phyloP scores from a whole-genome alignment of 106 monocot genomes.

The Cymbidium sinense region DNA sequence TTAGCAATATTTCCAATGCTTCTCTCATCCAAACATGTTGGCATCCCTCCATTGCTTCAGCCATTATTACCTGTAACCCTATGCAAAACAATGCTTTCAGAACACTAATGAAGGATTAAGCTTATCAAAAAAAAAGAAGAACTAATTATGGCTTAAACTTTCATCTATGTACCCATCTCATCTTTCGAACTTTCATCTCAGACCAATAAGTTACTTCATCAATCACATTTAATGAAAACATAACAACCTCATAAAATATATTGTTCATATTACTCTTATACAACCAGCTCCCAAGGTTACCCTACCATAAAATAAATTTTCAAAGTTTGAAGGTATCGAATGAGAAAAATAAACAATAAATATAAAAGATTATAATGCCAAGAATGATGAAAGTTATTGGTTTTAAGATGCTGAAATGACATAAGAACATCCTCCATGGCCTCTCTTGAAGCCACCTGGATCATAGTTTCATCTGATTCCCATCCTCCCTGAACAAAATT shows the following conservation, averaged over 20 bases:
- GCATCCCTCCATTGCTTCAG: slow-evolving; percentile 30
- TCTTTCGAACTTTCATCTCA: slow-evolving; percentile 32
- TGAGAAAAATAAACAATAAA: not conserved
- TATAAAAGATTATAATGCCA: not conserved
- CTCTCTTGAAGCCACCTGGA: slow-evolving; percentile 32
- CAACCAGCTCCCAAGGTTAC: slow-evolving; percentile 43
- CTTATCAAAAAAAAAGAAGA: no score
- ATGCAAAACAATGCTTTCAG: not conserved
- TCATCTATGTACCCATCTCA: slow-evolving; percentile 37
- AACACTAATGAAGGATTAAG: not conserved
- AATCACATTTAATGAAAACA: slow-evolving; percentile 52
- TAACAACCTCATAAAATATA: slow-evolving; percentile 33
- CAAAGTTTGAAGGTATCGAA: not conserved
- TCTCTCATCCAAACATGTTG: slow-evolving; percentile 38
- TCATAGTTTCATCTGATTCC: slow-evolving; percentile 39
- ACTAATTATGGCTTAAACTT: not conserved
- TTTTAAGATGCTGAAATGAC: no score
- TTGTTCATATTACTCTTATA: slow-evolving; percentile 45
- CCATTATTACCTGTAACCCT: slow-evolving; percentile 12
- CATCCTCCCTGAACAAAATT: slow-evolving; percentile 37
- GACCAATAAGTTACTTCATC: slow-evolving; percentile 40
- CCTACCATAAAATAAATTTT: not conserved
- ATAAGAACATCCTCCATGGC: slow-evolving; percentile 54
- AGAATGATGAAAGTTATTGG: no score
- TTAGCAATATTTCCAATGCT: slow-evolving; percentile 28